Conservation (phyloP, 768 basidiomycete genomes). For the Suillus luteus region DNA sequence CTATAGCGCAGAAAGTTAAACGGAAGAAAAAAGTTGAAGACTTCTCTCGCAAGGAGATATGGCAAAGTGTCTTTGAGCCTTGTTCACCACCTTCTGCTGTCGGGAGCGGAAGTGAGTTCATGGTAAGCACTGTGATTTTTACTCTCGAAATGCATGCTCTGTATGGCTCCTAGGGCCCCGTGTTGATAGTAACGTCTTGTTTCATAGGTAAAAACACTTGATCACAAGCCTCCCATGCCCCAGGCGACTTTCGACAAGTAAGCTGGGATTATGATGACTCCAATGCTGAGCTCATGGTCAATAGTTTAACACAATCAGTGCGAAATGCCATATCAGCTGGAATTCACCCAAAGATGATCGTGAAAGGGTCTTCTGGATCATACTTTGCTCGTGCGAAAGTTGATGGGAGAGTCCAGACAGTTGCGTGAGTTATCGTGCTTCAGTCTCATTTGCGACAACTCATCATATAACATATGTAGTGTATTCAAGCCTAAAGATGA, state of each 20-base stretch:
- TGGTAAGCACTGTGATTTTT: conserved; percentile 20
- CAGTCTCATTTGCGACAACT: neutral
- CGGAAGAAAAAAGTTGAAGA: conserved; percentile 73
- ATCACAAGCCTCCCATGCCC: conserved; percentile 77
- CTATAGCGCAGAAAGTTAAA: conserved; percentile 83
- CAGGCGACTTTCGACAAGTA: conserved; percentile 72
- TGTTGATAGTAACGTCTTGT: conserved; percentile 12
- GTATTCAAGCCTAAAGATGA: conserved; percentile 94
- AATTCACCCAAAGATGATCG: conserved; percentile 88
- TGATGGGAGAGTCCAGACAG: conserved; percentile 76
- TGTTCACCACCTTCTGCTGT: conserved; percentile 39
- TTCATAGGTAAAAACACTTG: conserved; percentile 71
- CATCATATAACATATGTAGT: conserved; percentile 35
- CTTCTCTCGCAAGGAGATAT: conserved; percentile 70
- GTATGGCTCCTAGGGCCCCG: neutral
- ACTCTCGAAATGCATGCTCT: neutral
- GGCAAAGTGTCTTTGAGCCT: conserved; percentile 81
- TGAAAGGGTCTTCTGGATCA: conserved; percentile 86
- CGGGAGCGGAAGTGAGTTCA: conserved; percentile 25
- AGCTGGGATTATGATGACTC: conserved; percentile 28
- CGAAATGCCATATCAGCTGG: conserved; percentile 72
- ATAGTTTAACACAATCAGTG: conserved; percentile 63
- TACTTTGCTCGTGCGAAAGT: conserved; percentile 87
- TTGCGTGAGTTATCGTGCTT: conserved; percentile 57
- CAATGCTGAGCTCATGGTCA: conserved; percentile 16